These are phyloP conservation scores for Sporothrix luriei DNA, from an alignment of 2,329 filamentous ascomycete genomes.

Conservation along the genomic window DNA sequence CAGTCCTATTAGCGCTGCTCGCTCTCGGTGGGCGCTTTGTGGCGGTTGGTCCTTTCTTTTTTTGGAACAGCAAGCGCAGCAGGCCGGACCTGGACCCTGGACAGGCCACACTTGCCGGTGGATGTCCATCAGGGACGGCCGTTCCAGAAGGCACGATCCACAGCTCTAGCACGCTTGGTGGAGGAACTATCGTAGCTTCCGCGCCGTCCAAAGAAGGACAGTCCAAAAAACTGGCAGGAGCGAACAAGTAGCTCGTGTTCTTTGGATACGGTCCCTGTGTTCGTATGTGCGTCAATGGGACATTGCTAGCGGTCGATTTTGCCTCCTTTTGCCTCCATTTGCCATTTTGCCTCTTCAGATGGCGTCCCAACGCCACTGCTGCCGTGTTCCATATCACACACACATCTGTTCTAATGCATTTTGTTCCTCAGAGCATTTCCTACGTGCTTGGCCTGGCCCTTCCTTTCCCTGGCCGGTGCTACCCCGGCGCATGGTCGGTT, in stretches of 20 bases:
- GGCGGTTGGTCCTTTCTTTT: constrained; percentile 30
- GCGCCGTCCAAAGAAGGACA: not conserved
- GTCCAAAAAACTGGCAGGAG: constrained; percentile 17
- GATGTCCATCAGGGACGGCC: constrained; percentile 3
- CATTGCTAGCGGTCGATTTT: not conserved
- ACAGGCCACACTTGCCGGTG: constrained; percentile 2
- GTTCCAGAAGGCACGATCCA: constrained; percentile 30
- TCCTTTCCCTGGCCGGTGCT: constrained; percentile 7
- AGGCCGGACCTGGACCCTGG: constrained; percentile 17
- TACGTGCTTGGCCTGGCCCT: too few relatives aligned
- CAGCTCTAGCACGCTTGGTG: constrained; percentile 14
- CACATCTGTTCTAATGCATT: not conserved
- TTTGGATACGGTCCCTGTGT: not conserved
- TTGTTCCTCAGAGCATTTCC: not conserved
- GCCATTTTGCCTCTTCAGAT: not conserved
- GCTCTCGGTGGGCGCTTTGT: not conserved
- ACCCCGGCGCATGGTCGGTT: constrained; percentile 8
- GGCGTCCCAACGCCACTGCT: constrained; percentile 12
- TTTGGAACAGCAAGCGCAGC: constrained; percentile 22
- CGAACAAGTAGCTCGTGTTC: constrained; percentile 10
- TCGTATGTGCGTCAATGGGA: not conserved
- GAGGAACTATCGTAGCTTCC: constrained; percentile 11
- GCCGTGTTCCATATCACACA: constrained; percentile 25
- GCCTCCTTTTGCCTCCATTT: constrained; percentile 8
- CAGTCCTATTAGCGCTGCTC: not conserved